Base-by-base conservation (phyloP, 352 stramenopile genomes). In the Phytophthora brassicae region DNA sequence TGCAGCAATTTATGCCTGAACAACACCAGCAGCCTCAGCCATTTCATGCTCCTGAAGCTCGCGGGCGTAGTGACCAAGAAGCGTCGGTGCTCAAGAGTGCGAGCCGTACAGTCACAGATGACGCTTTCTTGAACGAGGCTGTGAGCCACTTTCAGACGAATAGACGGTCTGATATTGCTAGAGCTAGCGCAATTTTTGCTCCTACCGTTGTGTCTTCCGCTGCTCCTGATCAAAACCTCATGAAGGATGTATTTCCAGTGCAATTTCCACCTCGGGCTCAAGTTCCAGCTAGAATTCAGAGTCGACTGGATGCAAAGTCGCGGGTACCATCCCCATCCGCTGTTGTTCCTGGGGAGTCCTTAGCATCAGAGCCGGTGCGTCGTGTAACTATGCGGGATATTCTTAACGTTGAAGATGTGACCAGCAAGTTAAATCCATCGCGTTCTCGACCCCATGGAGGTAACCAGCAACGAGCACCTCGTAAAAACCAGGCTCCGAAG, bases 381-480 rank as follows among this genome's bases (percentile, higher is more conserved):
- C 33, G 60, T 33, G 2, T 79, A 20, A 58, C 36, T 28, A 74
- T 79, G 58, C 59, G 42, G 42, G 64, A 74, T 59, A 52, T 79
- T 46, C 60, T 79, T 16, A 74, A 75, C 46, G 44, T 22, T 38
- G 65, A 69, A 6, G 57, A 74, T 39, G 31, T 12, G 23, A n/a
- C 55, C 39, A 55, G 19, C 14, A 68, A 63, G 19, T n/a, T 47
- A 2, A 23, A 45, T n/a, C 22, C 28, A 20, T 33, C 42, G 20
- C 61, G 36, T 48, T 44, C 46, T 57, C 68, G 35, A 49, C 20
- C 24, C 19, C 49, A 29, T 42, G 36, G 35, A 53, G 35, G 24
- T 41, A 77, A 63, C 50, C 50, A 73, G 16, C 44, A 61, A 4
- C 46, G 42, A 55, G 44, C 16, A 13, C 39, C 39, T 39, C n/a